Evolutionary conservation across 768 basidiomycete genomes (phyloP).

Genomic region (Termitomyces sp.): DNA sequence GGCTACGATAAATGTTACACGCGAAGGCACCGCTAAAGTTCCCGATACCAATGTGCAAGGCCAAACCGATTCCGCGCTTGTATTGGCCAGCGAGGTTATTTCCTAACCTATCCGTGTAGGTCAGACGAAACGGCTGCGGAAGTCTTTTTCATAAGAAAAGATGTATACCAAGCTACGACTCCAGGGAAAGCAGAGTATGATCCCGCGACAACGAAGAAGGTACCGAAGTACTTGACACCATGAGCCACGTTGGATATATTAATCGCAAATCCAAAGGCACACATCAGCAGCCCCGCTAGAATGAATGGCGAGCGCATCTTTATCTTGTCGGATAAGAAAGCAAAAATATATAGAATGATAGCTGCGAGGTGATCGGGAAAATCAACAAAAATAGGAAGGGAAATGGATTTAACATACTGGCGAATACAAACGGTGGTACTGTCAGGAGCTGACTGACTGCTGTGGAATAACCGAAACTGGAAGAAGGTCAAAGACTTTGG

Average conservation of each 20-base stretch:
- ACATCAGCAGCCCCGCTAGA: conserved; percentile 41
- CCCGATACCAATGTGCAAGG: conserved; percentile 62
- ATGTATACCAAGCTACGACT: conserved; percentile 52
- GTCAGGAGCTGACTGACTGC: conserved; percentile 61
- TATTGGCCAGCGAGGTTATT: conserved; percentile 67
- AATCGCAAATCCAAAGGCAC: conserved; percentile 56
- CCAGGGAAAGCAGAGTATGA: conserved; percentile 57
- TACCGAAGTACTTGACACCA: conserved; percentile 69
- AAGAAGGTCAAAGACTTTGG: neutral
- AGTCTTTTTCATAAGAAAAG: neutral
- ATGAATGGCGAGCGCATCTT: conserved; percentile 57
- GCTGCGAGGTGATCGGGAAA: neutral
- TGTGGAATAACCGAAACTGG: conserved; percentile 53
- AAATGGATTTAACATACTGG: conserved; percentile 37
- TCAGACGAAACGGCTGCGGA: neutral
- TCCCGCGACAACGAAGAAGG: conserved; percentile 64
- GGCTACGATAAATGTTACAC: conserved; percentile 53
- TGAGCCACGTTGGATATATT: conserved; percentile 49
- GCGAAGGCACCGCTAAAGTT: conserved; percentile 65
- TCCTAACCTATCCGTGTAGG: conserved; percentile 40
- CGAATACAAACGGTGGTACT: conserved; percentile 61
- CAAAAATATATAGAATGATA: conserved; percentile 36
- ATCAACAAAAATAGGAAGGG: neutral
- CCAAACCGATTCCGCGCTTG: conserved; percentile 67
- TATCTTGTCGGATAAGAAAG: conserved; percentile 53